These are phyloP conservation scores for Pouteria glomerata DNA, from an alignment of 148 eudicot species.

Conservation along the genomic window DNA sequence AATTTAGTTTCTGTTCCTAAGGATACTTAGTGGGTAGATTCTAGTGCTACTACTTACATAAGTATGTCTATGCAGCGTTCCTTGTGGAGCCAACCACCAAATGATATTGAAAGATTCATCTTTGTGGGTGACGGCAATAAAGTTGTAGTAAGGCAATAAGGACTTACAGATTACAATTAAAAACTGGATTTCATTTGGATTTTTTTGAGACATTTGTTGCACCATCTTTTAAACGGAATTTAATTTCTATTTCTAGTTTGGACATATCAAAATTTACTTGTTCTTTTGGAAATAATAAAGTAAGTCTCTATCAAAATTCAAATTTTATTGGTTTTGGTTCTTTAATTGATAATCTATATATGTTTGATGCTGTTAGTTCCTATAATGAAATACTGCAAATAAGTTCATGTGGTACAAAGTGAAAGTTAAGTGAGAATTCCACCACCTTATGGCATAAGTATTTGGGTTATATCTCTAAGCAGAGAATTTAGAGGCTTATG, in stretches of 20 bases:
- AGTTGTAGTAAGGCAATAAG: neutral
- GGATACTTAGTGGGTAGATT: neutral
- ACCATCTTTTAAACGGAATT: slow-evolving; percentile 9
- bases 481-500: neutral
- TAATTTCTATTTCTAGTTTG: slow-evolving; percentile 4
- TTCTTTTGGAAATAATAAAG: slow-evolving; percentile 1
- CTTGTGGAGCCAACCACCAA: neutral
- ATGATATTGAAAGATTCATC: slow-evolving; percentile 12
- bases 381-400: neutral
- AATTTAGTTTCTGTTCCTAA: slow-evolving; percentile 2
- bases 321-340: neutral
- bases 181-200: neutral
- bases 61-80: slow-evolving; percentile 12
- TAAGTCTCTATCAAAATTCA: neutral
- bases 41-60: neutral
- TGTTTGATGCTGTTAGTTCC: neutral
- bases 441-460: neutral
- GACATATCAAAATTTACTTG: neutral
- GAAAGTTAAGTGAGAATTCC: neutral
- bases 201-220: neutral
- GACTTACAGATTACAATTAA: neutral
- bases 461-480: neutral
- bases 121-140: neutral
- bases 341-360: slow-evolving; percentile 6
- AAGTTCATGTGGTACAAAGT: neutral